Conservation (phyloP, 495 filamentous ascomycete species). For the Venustampulla echinocandica region DNA sequence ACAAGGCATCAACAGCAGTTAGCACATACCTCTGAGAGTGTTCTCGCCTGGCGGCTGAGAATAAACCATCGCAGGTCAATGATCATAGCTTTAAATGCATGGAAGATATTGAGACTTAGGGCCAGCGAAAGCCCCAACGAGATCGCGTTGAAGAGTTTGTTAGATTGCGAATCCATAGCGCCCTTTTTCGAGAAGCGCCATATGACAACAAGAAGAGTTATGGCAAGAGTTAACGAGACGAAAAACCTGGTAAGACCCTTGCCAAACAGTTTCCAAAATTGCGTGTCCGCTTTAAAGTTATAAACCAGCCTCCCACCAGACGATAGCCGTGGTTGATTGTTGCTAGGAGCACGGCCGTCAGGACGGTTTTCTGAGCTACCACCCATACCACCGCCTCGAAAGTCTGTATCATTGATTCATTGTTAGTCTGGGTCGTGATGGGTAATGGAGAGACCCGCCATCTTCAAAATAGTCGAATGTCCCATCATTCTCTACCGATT, state of each 20-base stretch:
- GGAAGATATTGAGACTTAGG: background rate
- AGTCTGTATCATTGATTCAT: no score
- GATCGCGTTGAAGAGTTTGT: constrained; percentile 5
- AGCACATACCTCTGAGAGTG: background rate
- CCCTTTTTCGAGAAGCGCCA: background rate
- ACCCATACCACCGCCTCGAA: no score
- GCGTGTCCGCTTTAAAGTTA: background rate
- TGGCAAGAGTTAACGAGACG: background rate
- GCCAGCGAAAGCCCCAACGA: background rate
- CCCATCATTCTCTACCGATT: no score
- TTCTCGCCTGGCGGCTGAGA: constrained; percentile 5
- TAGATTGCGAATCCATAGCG: constrained; percentile 1
- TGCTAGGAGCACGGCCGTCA: no score
- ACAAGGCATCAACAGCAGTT: background rate
- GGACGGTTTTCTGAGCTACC: no score
- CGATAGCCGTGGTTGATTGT: no score
- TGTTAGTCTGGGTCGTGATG: no score
- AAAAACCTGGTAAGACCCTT: background rate
- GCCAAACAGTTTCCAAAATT: constrained; percentile 1
- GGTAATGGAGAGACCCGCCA: no score
- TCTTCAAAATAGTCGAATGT: no score
- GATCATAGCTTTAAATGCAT: constrained; percentile 2
- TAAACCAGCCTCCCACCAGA: no score
- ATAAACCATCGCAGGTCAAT: constrained; percentile 4
- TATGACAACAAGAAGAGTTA: background rate